A percentile compares a stretch with the other conserved stretches of the same genome.
phyloP scores from a whole-genome alignment of 441 rosid species.

The Codiaeum variegatum region DNA sequence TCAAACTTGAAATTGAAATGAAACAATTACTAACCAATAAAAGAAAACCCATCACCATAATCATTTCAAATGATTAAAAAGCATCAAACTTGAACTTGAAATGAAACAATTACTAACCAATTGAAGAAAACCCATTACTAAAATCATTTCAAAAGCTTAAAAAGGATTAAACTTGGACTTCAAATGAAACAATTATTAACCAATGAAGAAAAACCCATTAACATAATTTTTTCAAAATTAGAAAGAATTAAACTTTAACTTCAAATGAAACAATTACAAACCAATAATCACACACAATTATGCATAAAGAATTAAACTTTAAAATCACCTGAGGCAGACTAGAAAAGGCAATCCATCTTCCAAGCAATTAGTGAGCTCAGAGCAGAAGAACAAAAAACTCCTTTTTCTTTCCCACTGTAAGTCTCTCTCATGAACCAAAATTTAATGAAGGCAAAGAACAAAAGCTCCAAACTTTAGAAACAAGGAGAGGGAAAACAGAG shows the following conservation, averaged over 20 bases:
- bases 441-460: background rate
- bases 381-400: background rate
- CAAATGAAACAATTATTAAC: background rate
- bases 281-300: background rate
- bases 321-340: constrained; percentile 20
- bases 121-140: too few species aligned
- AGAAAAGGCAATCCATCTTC: constrained; percentile 10
- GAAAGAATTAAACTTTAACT: background rate
- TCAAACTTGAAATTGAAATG: background rate
- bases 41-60: too few species aligned
- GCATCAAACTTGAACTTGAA: background rate
- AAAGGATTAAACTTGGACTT: background rate
- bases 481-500: background rate
- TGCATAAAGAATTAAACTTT: too few species aligned
- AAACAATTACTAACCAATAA: background rate
- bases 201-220: background rate
- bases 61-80: background rate
- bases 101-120: background rate
- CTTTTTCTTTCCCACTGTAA: background rate
- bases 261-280: background rate
- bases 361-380: background rate
- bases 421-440: background rate
- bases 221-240: background rate
- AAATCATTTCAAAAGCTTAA: background rate
- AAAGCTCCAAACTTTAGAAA: background rate